Evolutionary conservation across 441 rosid genomes (phyloP), one percentile per base, ranked within the genome.

Genomic region (Raphanus hybrid): DNA sequence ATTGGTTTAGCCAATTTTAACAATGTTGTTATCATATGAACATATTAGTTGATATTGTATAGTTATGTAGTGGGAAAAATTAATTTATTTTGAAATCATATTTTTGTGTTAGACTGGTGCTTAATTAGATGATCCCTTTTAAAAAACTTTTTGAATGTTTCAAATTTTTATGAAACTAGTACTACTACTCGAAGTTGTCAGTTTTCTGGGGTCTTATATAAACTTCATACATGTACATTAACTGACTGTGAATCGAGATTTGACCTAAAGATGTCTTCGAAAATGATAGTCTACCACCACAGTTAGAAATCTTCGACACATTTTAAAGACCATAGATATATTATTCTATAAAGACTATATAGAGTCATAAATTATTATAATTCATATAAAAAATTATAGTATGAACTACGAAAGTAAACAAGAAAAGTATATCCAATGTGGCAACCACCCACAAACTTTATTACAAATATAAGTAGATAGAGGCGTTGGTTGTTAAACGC

Each of bases 401-500:
- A 50, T 50, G 55, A 48, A n/a, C 55, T 50, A 50, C 6, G 55
- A 50, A 50, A 3, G 55, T 43, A 45, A 64, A 20, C 50, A 65
- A 48, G 3, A 35, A 66, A 71, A 43, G 52, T 26, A 72, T 61
- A 71, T 60, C 58, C 37, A 60, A 26, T 11, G 69, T 72, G 76
- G 64, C 57, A 59, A 58, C 58, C 52, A 57, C 67, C 54, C 29
- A 45, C 32, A 45, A 58, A 20, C 32, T 58, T 45, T 34, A 71
- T 67, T 67, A 78, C 72, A 72, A 35, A 61, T 78, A 67, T 72
- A 67, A 58, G 69, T 45, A 77, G 76, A 71, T 59, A 63, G 32
- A 78, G 77, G 64, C 64, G 16, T 58, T 67, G 50, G 73, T 72
- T 72, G 5, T 66, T 16, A 59, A 71, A 78, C 69, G 73, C 69